Base-by-base conservation (phyloP, 176 grass and related monocot species). In the Oryza australiensis region DNA sequence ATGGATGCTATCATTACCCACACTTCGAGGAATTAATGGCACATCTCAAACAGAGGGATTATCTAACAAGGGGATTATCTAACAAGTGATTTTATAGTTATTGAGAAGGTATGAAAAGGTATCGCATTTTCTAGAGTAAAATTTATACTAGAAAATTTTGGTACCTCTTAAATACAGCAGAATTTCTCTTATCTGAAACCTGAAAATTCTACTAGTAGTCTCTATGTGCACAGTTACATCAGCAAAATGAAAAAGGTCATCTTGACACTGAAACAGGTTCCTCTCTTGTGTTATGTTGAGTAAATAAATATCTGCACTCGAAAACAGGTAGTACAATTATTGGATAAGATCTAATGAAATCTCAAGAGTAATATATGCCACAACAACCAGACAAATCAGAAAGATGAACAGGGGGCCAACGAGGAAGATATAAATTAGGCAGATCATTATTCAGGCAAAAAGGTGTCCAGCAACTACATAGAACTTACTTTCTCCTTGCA, bases 371-470 rank as follows among this genome's bases (percentile, higher is more conserved):
- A 5, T 40, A 40, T 40, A 40, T 35, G 35, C 1, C 18, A 45
- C 2, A 48, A 35, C 67, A 30, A 45, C 27, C 48, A 59, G 7
- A 38, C 78, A 69, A 26, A 34, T n/a, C 34, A 62, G n/a, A 33
- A 35, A 15, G 5, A 22, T 76, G 16, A 68, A 28, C 24, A 37
- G 28, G 26, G 11, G 48, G 5, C 55, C 55, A 73, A 60, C 14
- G 41, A 62, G 59, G 14, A 53, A 80, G 43, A 43, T 26, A 82
- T 24, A 38, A 13, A 22, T 41, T 6, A 32, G 18, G 34, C 59
- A 29, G 22, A 45, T 78, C 75, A 26, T 41, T 76, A 26, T 85
- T 70, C 4, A 63, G 83, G 37, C 26, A 76, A 64, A 64, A 79
- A 78, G 68, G n/a, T 72, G n/a, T 2, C 10, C 28, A 63, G 9